These are phyloP conservation scores for Penicillium sp. DNA, from an alignment of 2,329 filamentous ascomycete genomes.

Conservation along the genomic window DNA sequence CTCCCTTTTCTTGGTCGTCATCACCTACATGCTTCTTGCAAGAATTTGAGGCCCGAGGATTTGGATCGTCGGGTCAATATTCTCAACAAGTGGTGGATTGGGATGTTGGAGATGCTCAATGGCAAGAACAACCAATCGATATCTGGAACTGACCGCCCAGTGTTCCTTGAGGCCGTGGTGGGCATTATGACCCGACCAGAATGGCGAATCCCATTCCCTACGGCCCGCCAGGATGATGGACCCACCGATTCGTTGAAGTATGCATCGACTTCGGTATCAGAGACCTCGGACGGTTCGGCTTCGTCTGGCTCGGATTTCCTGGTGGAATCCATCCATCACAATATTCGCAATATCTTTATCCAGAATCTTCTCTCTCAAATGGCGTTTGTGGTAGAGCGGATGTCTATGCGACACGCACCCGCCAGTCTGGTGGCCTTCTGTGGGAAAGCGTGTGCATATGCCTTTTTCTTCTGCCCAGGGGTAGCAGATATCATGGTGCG, in stretches of 20 bases:
- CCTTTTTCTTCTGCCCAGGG: conserved; percentile 88
- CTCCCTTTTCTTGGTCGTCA: conserved; percentile 77
- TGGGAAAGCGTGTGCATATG: conserved; percentile 87
- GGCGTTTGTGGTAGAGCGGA: conserved; percentile 82
- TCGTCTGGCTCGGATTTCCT: conserved; percentile 65
- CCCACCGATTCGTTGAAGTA: conserved; percentile 36
- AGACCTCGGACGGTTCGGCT: conserved; percentile 60
- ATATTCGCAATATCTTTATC: conserved; percentile 82
- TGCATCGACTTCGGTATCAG: conserved; percentile 48
- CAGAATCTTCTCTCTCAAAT: conserved; percentile 82
- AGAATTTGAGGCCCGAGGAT: conserved; percentile 71
- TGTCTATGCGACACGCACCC: conserved; percentile 74
- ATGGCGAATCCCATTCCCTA: conserved; percentile 74
- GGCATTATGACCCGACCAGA: conserved; percentile 86
- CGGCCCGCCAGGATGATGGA: conserved; percentile 53
- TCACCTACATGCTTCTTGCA: conserved; percentile 66
- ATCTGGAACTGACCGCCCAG: conserved; percentile 78
- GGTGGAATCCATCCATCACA: conserved; percentile 78
- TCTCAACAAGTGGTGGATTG: conserved; percentile 88
- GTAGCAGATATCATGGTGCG: conserved; percentile 81
- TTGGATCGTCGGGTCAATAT: conserved; percentile 77
- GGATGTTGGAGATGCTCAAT: conserved; percentile 77
- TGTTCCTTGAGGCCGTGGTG: conserved; percentile 74
- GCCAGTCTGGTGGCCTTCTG: conserved; percentile 79
- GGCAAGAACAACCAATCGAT: conserved; percentile 74